Evolutionary conservation across 805 yeast genomes (phyloP), one percentile per base, ranked within the genome.

Genomic region (Cyberlindnera euphorbiiphila): DNA sequence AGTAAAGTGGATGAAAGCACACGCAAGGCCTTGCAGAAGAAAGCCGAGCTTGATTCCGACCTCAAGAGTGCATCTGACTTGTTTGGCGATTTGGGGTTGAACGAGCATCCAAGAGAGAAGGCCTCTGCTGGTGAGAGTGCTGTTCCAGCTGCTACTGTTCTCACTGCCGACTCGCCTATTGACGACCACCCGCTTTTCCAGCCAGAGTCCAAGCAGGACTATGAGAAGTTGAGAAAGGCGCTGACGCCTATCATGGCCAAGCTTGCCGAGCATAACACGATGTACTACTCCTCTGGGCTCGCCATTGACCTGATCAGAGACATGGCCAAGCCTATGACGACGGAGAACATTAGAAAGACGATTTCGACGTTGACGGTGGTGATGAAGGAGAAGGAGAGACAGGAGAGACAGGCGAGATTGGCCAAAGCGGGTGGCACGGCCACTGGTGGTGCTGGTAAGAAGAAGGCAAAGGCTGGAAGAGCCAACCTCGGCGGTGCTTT

Each of bases 401-500:
- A 82, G 38, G 98, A 91, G 66, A 85, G 97, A 70, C 85, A 77
- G 54, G 87, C 85, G 18, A 79, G 96, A 61, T 66, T 85, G 54
- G 76, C 83, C 51, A 82, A 80, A 59, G 72, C 85, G 38, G 91
- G 93, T 45, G 93, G 91, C 47, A 84, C 94, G 19, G 77, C 91
- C 26, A 76, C 86, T 17, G 94, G 94, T 53, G 96, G 96, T 59
- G 93, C 94, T 25, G 95, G 95, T 64, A 88, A 89, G 75, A 83
- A 84, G 77, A 91, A 89, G 77, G 96, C 87, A 41, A 83, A 84
- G 64, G 38, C 49, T 12, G 73, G 78, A 39, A 75, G 71, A 49
- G 82, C 86, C 30, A 82, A 81, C 59, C 69, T 84, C 36, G 74
- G 74, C 39, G 74, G 74, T 52, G 72, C 71, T 9, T 68, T 69